Percentiles rank a stretch among this genome's conserved stretches.
Conservation (phyloP, 768 basidiomycete genomes). For the Strobilomyces dryophilus region DNA sequence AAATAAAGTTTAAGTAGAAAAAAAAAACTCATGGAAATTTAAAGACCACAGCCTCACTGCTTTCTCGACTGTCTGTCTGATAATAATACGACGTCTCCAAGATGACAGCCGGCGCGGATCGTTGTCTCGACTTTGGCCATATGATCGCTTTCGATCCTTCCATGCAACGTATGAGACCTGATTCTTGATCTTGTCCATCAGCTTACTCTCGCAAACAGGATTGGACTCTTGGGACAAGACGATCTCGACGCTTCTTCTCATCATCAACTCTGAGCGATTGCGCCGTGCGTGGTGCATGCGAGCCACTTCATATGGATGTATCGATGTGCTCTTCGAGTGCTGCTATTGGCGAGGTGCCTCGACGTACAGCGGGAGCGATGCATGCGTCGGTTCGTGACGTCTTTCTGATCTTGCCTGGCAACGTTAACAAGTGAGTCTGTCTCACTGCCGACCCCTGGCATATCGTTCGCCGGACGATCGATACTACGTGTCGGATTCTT, state of each 20-base stretch:
- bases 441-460: slow-evolving; percentile 15
- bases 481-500: slow-evolving; percentile 20
- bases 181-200: no score
- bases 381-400: slow-evolving; percentile 35
- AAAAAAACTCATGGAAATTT: no score
- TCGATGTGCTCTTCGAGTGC: no score
- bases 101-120: slow-evolving; percentile 24
- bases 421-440: slow-evolving; percentile 26
- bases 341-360: not conserved
- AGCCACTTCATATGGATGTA: slow-evolving; percentile 14
- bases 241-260: slow-evolving; percentile 32
- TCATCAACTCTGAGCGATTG: slow-evolving; percentile 38
- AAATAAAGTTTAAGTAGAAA: no score
- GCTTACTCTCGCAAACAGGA: not conserved
- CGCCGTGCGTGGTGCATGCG: slow-evolving; percentile 11
- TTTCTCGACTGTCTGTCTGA: no score
- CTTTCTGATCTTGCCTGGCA: slow-evolving; percentile 31
- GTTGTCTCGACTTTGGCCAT: slow-evolving; percentile 22
- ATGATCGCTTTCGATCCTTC: slow-evolving; percentile 30
- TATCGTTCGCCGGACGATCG: slow-evolving; percentile 18
- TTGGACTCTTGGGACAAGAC: slow-evolving; percentile 23
- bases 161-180: slow-evolving; percentile 18
- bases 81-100: no score
- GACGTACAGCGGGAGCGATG: slow-evolving; percentile 24
- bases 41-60: no score